These are phyloP conservation scores for Hanseniaspora pseudoguilliermondii DNA, from an alignment of 805 yeast species.

Conservation along the genomic window DNA sequence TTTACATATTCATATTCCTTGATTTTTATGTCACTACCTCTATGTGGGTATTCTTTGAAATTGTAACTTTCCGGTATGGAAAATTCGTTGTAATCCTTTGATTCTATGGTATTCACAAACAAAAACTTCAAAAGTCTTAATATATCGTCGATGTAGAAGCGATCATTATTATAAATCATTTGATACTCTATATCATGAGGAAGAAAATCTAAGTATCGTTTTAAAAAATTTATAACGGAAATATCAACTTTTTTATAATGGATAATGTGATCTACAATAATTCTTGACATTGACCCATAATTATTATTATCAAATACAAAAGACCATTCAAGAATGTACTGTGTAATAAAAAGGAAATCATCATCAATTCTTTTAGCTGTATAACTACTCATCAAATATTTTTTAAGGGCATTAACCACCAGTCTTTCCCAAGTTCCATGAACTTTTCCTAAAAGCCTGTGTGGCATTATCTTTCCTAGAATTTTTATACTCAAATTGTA, in stretches of 20 bases:
- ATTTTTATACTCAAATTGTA: not conserved
- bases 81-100: not conserved
- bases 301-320: not conserved
- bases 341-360: not conserved
- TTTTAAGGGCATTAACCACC: not conserved
- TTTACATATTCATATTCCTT: not conserved
- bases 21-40: not conserved
- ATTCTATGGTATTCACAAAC: not conserved
- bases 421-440: constrained; percentile 11
- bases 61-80: not conserved
- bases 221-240: not conserved
- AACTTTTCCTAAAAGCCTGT: constrained; percentile 3
- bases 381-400: not conserved
- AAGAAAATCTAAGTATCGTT: constrained; percentile 1
- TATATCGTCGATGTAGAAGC: constrained; percentile 1
- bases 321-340: constrained; percentile 1
- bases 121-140: not conserved
- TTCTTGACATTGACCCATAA: not conserved
- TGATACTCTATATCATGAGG: constrained; percentile 1
- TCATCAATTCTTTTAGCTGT: constrained; percentile 3
- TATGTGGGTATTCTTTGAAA: not conserved
- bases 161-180: not conserved
- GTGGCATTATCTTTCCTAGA: not conserved
- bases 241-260: not conserved
- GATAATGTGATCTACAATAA: not conserved